Percentiles rank a stretch among this genome's conserved stretches.
These are phyloP conservation scores for Penicillium daleae DNA, from an alignment of 495 filamentous ascomycete species.

Conservation along the genomic window DNA sequence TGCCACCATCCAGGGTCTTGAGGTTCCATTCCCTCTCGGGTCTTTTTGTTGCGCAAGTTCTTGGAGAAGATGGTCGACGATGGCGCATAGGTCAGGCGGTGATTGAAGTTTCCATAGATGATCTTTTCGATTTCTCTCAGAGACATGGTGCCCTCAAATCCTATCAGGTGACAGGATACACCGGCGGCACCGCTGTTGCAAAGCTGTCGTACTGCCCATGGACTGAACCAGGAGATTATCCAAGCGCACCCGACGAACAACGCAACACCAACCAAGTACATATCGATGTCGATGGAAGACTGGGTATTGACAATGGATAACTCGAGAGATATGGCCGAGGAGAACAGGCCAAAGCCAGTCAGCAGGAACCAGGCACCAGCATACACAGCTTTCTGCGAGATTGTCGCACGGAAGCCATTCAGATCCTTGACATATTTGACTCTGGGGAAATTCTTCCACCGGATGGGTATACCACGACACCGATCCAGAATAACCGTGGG, in stretches of 20 bases:
- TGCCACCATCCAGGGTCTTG: conserved; percentile 11
- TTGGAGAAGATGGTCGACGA: conserved; percentile 19
- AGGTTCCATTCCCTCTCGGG: conserved; percentile 15
- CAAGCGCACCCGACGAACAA: conserved; percentile 16
- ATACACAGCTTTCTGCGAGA: conserved; percentile 13
- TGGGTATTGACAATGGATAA: neutral
- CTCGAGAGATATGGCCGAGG: neutral
- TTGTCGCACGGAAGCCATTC: conserved; percentile 7
- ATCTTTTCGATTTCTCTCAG: conserved; percentile 14
- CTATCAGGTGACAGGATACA: conserved; percentile 15
- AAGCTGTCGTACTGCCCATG: conserved; percentile 22
- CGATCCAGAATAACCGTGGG: conserved; percentile 22
- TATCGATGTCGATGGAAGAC: neutral
- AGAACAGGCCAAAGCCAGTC: neutral
- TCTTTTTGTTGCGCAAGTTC: conserved; percentile 6
- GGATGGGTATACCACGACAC: conserved; percentile 21
- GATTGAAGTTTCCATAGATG: conserved; percentile 22
- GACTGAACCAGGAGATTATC: conserved; percentile 22
- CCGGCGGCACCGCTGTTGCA: conserved; percentile 17
- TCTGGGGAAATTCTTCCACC: conserved; percentile 22
- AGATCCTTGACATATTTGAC: conserved; percentile 17
- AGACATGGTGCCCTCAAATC: conserved; percentile 22
- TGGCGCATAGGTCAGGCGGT: conserved; percentile 15
- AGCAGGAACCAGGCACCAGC: conserved; percentile 11
- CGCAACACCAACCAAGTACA: conserved; percentile 11